Conservation (phyloP, 2,329 filamentous ascomycete genomes). For the Ophiocordyceps camponoti-saundersi region DNA sequence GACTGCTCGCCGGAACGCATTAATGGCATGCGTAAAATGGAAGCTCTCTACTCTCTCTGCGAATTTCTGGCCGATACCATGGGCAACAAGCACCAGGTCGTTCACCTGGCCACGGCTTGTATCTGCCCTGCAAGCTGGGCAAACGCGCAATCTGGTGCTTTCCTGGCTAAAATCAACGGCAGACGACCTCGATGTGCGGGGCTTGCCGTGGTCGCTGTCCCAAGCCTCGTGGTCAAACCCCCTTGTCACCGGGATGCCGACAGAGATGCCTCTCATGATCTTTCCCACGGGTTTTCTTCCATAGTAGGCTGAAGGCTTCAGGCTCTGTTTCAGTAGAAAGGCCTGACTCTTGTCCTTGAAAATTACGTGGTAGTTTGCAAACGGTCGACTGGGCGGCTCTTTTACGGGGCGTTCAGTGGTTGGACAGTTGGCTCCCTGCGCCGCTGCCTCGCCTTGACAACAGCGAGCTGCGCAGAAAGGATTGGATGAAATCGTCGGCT, state of each 20-base stretch:
- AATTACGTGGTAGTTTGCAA: conserved; percentile 65
- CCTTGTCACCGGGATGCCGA: conserved; percentile 76
- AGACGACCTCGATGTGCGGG: conserved; percentile 11
- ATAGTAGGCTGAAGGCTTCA: conserved; percentile 74
- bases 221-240: conserved; percentile 70
- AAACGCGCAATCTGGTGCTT: conserved; percentile 14
- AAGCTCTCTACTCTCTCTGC: conserved; percentile 91
- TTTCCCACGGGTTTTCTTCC: conserved; percentile 66
- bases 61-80: conserved; percentile 93
- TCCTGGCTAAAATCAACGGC: conserved; percentile 12
- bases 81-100: conserved; percentile 78
- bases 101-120: conserved; percentile 54
- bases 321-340: conserved; percentile 70
- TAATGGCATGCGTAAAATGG: conserved; percentile 93
- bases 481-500: conserved; percentile 31
- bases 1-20: conserved; percentile 69
- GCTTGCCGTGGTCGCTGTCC: conserved; percentile 49
- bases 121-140: conserved; percentile 45
- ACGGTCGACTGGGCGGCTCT: conserved; percentile 35
- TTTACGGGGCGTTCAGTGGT: conserved; percentile 13
- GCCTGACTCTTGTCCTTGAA: conserved; percentile 66
- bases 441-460: conserved; percentile 40
- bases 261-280: conserved; percentile 64
- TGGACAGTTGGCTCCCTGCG: conserved; percentile 30
- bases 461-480: conserved; percentile 43